Evolutionary conservation across 768 basidiomycete genomes (phyloP).

Genomic region (Phlegmacium glaucopus): DNA sequence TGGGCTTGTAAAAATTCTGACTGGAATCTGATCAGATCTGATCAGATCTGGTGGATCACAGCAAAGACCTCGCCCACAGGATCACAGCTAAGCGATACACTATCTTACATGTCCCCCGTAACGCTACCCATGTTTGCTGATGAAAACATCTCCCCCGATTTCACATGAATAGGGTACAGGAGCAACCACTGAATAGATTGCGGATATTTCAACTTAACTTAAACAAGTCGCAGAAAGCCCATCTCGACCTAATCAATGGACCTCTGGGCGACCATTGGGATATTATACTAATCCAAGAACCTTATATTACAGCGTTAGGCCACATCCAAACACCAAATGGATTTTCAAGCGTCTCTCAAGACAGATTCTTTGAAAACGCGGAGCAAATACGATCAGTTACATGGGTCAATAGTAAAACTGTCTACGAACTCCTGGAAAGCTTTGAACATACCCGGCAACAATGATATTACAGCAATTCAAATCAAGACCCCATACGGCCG

Average conservation of each 20-base stretch:
- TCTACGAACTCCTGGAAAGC: constrained; percentile 14
- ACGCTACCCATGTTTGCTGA: background rate
- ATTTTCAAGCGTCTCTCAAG: background rate
- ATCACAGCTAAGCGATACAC: too few species aligned
- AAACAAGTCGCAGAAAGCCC: constrained; percentile 8
- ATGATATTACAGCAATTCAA: constrained; percentile 24
- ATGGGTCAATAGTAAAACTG: constrained; percentile 18
- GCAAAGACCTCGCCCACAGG: too few species aligned
- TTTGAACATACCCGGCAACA: constrained; percentile 14
- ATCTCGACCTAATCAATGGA: constrained; percentile 8
- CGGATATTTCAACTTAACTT: constrained; percentile 9
- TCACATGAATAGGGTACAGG: background rate
- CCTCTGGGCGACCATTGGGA: background rate
- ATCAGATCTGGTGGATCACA: background rate
- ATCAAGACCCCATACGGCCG: constrained; percentile 8
- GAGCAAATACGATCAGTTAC: constrained; percentile 12
- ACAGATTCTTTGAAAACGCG: background rate
- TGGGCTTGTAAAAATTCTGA: too few species aligned
- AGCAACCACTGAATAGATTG: background rate
- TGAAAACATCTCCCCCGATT: background rate
- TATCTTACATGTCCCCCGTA: too few species aligned
- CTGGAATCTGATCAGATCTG: too few species aligned
- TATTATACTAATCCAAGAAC: constrained; percentile 11
- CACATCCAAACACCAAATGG: background rate
- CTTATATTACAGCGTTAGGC: too few species aligned